Evolutionary conservation across 2,329 filamentous ascomycete species (phyloP), one percentile per base, ranked within the genome.

Genomic region (Pyrenophora graminea): DNA sequence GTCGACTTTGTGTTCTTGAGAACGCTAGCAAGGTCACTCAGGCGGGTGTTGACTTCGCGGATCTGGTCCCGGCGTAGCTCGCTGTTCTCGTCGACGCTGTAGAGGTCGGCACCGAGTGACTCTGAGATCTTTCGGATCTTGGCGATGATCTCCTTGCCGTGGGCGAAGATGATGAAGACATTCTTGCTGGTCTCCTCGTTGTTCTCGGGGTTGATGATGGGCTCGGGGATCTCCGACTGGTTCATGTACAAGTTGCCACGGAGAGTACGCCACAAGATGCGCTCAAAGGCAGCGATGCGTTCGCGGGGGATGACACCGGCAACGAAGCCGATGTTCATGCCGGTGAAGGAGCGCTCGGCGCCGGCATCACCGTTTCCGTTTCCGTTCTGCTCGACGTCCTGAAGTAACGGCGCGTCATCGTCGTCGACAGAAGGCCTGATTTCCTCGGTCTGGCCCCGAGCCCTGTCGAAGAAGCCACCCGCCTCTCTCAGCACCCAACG

Each of bases 171-270:
- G 69, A 99, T 93, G 69, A 99, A 99, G 48, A 99, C 94, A 66
- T 97, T 99, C 85, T 99, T 99, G 80, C 89, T 86, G 64, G 95
- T 83, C 59, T 90, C 82, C 77, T 97, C 93, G 73, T 97, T 97
- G 78, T 85, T 96, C 70, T 88, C 83, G 13, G 94, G 93, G 74
- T 99, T 90, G 72, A 96, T 82, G 63, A 99, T 88, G 32, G 90
- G 86, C 73, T 99, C 93, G 6, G 91, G 87, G 56, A 99, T 99
- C 80, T 99, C 94, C 34, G 93, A 93, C 80, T 99, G 95, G 77
- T 99, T 99, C 94, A 99, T 99, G 82, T 97, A 99, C 58, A 99
- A 80, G 76, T 99, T 99, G 67, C 94, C 94, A 74, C 94, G 91
- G 36, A 99, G 85, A 0, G 95, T 97, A 68, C 94, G 86, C 94